These are phyloP conservation scores for Cavenderia fasciculata DNA, from an alignment of 78 protist species.

Conservation along the genomic window DNA sequence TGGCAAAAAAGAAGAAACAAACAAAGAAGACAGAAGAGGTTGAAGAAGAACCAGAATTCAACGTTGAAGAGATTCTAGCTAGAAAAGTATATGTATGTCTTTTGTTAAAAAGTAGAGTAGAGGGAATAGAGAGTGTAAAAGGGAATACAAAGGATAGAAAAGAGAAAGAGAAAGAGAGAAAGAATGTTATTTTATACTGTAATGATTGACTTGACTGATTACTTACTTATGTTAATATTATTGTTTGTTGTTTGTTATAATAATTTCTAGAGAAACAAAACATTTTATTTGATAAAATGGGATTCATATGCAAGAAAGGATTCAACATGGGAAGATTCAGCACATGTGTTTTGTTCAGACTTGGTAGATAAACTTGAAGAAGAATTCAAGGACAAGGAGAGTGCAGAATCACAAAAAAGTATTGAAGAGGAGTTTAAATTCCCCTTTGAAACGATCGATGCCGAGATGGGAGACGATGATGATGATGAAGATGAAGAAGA, in stretches of 20 bases:
- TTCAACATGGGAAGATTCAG: background rate
- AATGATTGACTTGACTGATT: too few relatives aligned
- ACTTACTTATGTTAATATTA: too few relatives aligned
- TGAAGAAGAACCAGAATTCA: background rate
- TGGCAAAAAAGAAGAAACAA: slow-evolving; percentile 2
- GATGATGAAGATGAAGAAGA: slow-evolving; percentile 4
- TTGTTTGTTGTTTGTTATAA: too few relatives aligned
- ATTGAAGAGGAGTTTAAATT: background rate
- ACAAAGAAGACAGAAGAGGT: background rate
- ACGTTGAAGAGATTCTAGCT: slow-evolving; percentile 1
- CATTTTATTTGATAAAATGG: slow-evolving; percentile 1
- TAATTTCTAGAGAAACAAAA: background rate
- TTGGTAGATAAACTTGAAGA: background rate
- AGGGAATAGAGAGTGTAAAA: too few relatives aligned
- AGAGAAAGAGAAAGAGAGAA: too few relatives aligned
- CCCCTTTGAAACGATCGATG: background rate
- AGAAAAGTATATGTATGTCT: background rate
- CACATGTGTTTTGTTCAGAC: slow-evolving; percentile 4
- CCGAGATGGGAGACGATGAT: background rate
- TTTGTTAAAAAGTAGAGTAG: too few relatives aligned
- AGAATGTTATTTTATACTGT: too few relatives aligned
- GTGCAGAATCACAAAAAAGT: background rate
- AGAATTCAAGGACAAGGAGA: background rate
- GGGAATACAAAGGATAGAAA: too few relatives aligned
- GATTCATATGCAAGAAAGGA: background rate